phyloP scores from a whole-genome alignment of 2,329 filamentous ascomycete species.

The Leptographium radiaticola region DNA sequence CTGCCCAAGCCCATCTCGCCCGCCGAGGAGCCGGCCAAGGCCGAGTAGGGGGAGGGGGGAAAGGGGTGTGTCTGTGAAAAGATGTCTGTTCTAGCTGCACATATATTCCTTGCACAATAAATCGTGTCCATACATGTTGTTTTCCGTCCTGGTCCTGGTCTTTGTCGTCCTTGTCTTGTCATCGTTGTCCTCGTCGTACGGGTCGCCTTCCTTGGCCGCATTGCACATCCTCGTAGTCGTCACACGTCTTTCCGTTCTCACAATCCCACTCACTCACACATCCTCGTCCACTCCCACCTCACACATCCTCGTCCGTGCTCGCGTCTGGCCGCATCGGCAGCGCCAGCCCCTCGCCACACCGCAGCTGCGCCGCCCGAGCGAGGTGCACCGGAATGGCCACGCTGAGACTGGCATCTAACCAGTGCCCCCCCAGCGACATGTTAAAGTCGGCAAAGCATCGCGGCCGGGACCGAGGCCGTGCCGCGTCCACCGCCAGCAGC shows the following conservation, averaged over 20 bases:
- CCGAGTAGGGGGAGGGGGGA: conserved; percentile 29
- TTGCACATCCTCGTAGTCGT: too few species aligned
- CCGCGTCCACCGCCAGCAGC: conserved; percentile 29
- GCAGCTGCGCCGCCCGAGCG: conserved; percentile 15
- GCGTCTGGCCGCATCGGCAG: conserved; percentile 3
- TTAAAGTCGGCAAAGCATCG: conserved; percentile 19
- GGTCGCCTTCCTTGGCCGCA: too few species aligned
- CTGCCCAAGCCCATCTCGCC: conserved; percentile 28
- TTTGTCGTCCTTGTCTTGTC: too few species aligned
- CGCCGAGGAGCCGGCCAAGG: conserved; percentile 19
- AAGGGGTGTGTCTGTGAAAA: too few species aligned
- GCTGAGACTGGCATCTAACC: conserved; percentile 22
- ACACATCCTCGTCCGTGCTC: conserved; percentile 9
- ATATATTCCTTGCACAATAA: not conserved
- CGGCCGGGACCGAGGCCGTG: conserved; percentile 13
- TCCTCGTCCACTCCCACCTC: conserved; percentile 6
- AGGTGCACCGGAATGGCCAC: conserved; percentile 22
- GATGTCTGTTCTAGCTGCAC: too few species aligned
- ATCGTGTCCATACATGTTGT: not conserved
- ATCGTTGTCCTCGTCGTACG: too few species aligned
- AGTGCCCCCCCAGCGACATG: conserved; percentile 19
- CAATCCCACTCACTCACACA: conserved; percentile 1
- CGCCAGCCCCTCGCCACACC: conserved; percentile 5
- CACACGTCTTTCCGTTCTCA: not conserved
- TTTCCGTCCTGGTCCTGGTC: too few species aligned